Conservation (phyloP, 306 rosid species). For the Inga leiocalycina region DNA sequence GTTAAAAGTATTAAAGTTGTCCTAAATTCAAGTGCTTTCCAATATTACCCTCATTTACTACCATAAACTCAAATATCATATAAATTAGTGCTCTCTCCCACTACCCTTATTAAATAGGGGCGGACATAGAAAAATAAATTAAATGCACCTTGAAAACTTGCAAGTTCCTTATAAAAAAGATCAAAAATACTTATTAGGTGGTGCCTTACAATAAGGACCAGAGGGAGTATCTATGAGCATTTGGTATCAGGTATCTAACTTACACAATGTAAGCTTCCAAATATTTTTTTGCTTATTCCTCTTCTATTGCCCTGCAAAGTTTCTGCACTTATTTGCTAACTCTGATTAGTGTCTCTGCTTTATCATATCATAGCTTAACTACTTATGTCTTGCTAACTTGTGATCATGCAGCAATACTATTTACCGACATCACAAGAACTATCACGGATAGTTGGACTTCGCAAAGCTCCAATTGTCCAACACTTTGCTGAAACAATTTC, state of each 20-base stretch:
- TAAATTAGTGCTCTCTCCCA: too few species aligned
- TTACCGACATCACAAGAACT: conserved; percentile 61
- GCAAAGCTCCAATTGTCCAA: conserved; percentile 77
- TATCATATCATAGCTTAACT: not conserved
- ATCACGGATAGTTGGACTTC: conserved; percentile 63
- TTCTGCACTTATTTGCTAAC: not conserved
- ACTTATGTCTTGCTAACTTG: conserved; percentile 17
- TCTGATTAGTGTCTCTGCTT: not conserved
- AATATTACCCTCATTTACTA: too few species aligned
- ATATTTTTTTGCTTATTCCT: not conserved
- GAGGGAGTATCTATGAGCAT: conserved; percentile 43
- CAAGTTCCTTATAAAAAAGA: too few species aligned
- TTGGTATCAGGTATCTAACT: conserved; percentile 63
- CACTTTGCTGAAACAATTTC: conserved; percentile 80
- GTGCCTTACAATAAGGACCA: too few species aligned
- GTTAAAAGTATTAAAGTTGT: too few species aligned
- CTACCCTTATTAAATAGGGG: too few species aligned
- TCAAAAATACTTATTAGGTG: too few species aligned
- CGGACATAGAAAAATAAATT: too few species aligned
- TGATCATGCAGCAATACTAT: conserved; percentile 11
- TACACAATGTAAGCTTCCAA: not conserved
- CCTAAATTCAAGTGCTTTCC: too few species aligned
- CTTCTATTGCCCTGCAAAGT: not conserved
- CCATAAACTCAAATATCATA: too few species aligned
- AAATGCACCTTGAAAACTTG: too few species aligned